phyloP scores from a whole-genome alignment of 106 monocot genomes.

The Acorus gramineus region DNA sequence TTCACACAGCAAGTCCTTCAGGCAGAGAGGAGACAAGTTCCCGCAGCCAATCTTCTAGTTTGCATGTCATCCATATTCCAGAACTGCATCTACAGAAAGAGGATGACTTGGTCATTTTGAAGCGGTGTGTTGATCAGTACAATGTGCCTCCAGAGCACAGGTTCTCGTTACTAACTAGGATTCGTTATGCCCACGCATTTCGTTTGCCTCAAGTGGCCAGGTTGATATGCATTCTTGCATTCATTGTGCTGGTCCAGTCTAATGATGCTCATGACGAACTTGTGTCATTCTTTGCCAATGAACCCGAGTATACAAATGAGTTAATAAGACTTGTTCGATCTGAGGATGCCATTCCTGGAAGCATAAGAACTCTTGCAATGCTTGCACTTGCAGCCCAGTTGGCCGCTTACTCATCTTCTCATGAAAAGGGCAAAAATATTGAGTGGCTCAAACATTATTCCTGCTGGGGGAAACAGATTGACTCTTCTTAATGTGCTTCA shows the following conservation, averaged over 20 bases:
- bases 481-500: constrained; percentile 80
- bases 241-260: constrained; percentile 84
- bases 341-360: constrained; percentile 77
- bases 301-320: constrained; percentile 93
- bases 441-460: constrained; percentile 89
- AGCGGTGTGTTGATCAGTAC: constrained; percentile 72
- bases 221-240: constrained; percentile 85
- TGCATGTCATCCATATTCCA: constrained; percentile 68
- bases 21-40: constrained; percentile 14
- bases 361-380: constrained; percentile 84
- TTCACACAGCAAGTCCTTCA: constrained; percentile 29
- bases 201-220: constrained; percentile 53
- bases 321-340: constrained; percentile 82
- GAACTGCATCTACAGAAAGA: constrained; percentile 86
- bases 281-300: constrained; percentile 92
- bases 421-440: constrained; percentile 79
- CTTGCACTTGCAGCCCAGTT: constrained; percentile 85
- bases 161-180: constrained; percentile 90
- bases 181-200: constrained; percentile 89
- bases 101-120: constrained; percentile 73
- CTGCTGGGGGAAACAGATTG: constrained; percentile 96
- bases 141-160: constrained; percentile 80
- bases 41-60: constrained; percentile 26
- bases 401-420: constrained; percentile 94
- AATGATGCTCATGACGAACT: constrained; percentile 97